phyloP scores from a whole-genome alignment of 768 basidiomycete genomes.

The Lactifluus rugatus region DNA sequence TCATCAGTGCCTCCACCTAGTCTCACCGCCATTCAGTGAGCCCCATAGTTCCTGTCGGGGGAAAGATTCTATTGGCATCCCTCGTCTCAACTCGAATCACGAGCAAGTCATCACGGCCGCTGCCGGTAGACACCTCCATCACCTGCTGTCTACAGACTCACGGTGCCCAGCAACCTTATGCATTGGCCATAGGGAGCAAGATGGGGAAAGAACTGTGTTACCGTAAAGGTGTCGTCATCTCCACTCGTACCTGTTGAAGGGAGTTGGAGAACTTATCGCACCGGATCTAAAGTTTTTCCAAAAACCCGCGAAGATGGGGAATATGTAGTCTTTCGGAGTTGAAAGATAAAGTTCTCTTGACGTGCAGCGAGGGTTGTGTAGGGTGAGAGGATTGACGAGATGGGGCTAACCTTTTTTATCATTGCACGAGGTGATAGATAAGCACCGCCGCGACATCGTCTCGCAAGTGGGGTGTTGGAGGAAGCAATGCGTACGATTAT shows the following conservation, averaged over 20 bases:
- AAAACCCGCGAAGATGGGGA: slow-evolving; percentile 42
- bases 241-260: slow-evolving; percentile 19
- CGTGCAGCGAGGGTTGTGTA: background rate
- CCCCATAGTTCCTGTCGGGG: background rate
- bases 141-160: slow-evolving; percentile 1
- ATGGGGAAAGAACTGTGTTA: slow-evolving; percentile 1
- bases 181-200: slow-evolving; percentile 3
- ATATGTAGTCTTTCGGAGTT: background rate
- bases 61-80: background rate
- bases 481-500: background rate
- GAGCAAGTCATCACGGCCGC: background rate
- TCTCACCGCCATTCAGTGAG: background rate
- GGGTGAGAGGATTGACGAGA: background rate
- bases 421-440: background rate
- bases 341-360: background rate
- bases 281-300: slow-evolving; percentile 83
- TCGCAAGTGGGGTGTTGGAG: background rate
- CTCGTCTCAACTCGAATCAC: background rate
- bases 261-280: slow-evolving; percentile 56
- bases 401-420: background rate
- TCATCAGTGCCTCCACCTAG: background rate
- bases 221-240: background rate
- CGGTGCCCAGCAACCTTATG: slow-evolving; percentile 1
- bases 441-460: background rate
- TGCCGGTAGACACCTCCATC: background rate